phyloP scores from a whole-genome alignment of 371 early-diverging fungal species.

The Choanephora cucurbitarum region DNA sequence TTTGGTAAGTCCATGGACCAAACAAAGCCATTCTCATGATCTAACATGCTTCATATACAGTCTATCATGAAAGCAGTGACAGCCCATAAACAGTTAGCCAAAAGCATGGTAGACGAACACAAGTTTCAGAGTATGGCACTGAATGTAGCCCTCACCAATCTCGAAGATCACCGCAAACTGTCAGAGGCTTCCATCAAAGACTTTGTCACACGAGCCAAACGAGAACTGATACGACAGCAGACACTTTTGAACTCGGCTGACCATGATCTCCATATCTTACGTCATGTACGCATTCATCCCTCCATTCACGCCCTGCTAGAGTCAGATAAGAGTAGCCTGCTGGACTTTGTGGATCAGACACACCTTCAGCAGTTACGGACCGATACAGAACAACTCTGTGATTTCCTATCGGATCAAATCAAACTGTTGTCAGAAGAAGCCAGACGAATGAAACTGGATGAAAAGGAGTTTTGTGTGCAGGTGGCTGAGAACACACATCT shows the following conservation, averaged over 20 bases:
- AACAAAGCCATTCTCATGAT: too few species aligned
- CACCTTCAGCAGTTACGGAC: conserved; percentile 13
- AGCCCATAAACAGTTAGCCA: conserved; percentile 47
- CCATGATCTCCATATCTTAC: conserved; percentile 30
- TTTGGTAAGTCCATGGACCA: conserved; percentile 21
- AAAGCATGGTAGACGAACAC: conserved; percentile 51
- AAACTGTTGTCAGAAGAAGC: conserved; percentile 21
- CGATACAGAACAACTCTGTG: conserved; percentile 24
- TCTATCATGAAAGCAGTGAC: conserved; percentile 30
- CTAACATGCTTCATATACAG: too few species aligned
- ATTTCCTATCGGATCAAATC: conserved; percentile 20
- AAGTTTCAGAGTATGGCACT: conserved; percentile 59
- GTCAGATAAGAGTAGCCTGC: conserved; percentile 4
- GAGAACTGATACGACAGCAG: conserved; percentile 29
- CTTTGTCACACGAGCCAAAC: conserved; percentile 23
- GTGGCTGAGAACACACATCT: conserved; percentile 32
- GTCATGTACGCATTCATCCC: conserved; percentile 33
- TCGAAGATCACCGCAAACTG: conserved; percentile 49
- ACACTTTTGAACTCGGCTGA: conserved; percentile 20
- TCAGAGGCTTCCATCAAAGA: conserved; percentile 13
- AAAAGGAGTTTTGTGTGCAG: conserved; percentile 25
- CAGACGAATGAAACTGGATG: conserved; percentile 19
- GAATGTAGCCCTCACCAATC: conserved; percentile 60
- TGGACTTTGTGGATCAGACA: conserved; percentile 33
- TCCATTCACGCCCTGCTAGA: conserved; percentile 10